Conservation (phyloP, 257 asterid genomes). For the Haberlea rhodopensis region DNA sequence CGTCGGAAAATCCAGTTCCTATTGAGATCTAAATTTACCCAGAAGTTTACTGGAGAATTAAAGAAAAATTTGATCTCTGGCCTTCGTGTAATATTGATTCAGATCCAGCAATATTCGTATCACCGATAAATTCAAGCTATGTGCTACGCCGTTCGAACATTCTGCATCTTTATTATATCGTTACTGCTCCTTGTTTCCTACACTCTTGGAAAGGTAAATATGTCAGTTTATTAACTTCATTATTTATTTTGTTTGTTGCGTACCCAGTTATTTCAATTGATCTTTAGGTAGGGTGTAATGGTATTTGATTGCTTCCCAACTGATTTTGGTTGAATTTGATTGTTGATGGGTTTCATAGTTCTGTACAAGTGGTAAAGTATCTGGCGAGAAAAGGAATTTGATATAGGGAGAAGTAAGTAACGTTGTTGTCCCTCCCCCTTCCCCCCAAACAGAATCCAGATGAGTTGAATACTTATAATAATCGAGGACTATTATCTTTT, state of each 20-base stretch:
- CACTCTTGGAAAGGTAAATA: slow-evolving; percentile 49
- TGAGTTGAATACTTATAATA: neutral
- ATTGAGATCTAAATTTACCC: neutral
- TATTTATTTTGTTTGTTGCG: neutral
- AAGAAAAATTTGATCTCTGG: neutral
- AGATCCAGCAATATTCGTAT: slow-evolving; percentile 36
- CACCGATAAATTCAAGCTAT: slow-evolving; percentile 32
- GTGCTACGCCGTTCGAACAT: slow-evolving; percentile 44
- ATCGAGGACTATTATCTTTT: neutral
- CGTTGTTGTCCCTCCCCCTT: neutral
- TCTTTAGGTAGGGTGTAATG: neutral
- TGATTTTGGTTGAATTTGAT: slow-evolving; percentile 6
- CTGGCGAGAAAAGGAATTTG: slow-evolving; percentile 2
- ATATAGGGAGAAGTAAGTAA: slow-evolving; percentile 8
- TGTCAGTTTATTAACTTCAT: slow-evolving; percentile 15
- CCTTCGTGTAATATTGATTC: slow-evolving; percentile 21
- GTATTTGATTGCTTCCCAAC: slow-evolving; percentile 16
- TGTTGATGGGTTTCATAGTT: neutral
- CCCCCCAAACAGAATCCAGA: neutral
- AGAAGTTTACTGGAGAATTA: neutral
- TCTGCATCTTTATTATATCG: slow-evolving; percentile 29
- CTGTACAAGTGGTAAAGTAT: neutral
- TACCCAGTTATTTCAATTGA: slow-evolving; percentile 23
- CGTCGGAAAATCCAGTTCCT: neutral
- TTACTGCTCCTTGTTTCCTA: slow-evolving; percentile 37